Conservation (phyloP, 108 stramenopile genomes). For the Skeletonema grethae region DNA sequence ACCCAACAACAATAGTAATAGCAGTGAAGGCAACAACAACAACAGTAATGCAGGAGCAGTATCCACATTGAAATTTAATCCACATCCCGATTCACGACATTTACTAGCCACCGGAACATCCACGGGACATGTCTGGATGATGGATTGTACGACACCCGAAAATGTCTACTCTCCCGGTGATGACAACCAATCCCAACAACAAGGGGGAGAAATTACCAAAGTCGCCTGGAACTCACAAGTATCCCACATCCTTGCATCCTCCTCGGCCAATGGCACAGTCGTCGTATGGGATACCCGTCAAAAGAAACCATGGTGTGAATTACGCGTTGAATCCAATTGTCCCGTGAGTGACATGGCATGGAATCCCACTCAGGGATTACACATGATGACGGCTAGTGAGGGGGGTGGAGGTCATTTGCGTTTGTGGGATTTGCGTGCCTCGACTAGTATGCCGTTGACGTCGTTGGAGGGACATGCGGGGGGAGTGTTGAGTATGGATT, state of each 20-base stretch:
- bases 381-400: constrained; percentile 90
- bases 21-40: background rate
- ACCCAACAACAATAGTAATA: background rate
- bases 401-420: constrained; percentile 93
- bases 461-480: constrained; percentile 87
- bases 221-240: constrained; percentile 97
- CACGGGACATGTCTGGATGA: constrained; percentile 79
- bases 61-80: constrained; percentile 88
- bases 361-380: constrained; percentile 96
- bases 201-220: constrained; percentile 76
- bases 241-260: constrained; percentile 92
- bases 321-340: constrained; percentile 62
- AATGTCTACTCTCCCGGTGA: constrained; percentile 22
- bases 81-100: constrained; percentile 64
- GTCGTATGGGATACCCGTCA: constrained; percentile 94
- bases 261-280: constrained; percentile 83
- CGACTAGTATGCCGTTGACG: constrained; percentile 91
- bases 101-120: constrained; percentile 86
- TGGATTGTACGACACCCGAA: background rate
- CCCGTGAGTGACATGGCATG: constrained; percentile 88
- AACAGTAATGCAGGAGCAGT: constrained; percentile 52
- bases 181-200: constrained; percentile 56
- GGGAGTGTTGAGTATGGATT: constrained; percentile 90
- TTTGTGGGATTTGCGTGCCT: constrained; percentile 94
- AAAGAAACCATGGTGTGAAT: constrained; percentile 95